phyloP scores from a whole-genome alignment of 768 basidiomycete species.

The Lepiota brunneoincarnata region DNA sequence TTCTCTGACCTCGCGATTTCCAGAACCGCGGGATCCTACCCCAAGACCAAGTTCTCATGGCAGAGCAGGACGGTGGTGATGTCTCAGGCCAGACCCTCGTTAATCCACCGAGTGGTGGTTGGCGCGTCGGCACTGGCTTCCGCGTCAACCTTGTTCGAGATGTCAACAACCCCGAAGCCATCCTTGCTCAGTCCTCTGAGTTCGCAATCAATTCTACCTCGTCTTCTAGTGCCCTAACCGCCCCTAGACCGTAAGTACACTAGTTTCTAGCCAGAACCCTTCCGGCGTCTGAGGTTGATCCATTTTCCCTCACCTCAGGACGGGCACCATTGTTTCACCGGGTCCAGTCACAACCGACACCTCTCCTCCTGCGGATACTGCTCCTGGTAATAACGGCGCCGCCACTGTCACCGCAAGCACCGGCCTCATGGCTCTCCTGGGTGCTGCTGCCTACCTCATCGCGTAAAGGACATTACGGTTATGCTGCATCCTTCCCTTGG shows the following conservation, averaged over 20 bases:
- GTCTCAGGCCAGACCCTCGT: conserved; percentile 35
- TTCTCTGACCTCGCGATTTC: conserved; percentile 7
- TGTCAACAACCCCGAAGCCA: conserved; percentile 39
- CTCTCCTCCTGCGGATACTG: conserved; percentile 14
- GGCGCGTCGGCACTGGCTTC: conserved; percentile 60
- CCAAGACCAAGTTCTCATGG: conserved; percentile 48
- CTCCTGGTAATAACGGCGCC: conserved; percentile 22
- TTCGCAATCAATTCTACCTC: conserved; percentile 44
- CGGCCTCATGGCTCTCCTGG: conserved; percentile 26
- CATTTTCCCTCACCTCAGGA: conserved; percentile 7
- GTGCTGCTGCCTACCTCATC: conserved; percentile 16
- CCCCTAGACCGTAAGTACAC: conserved; percentile 21
- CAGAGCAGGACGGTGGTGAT: conserved; percentile 53
- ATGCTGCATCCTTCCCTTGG: not conserved
- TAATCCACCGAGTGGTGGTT: conserved; percentile 59
- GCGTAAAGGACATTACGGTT: not conserved
- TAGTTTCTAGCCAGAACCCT: not conserved
- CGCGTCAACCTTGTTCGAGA: conserved; percentile 70
- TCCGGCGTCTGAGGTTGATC: not conserved
- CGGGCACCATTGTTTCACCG: conserved; percentile 9
- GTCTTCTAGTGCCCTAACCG: conserved; percentile 12
- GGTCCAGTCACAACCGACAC: conserved; percentile 13
- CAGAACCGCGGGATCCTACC: conserved; percentile 34
- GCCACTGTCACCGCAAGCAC: conserved; percentile 19
- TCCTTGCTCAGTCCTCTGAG: conserved; percentile 69